These are phyloP conservation scores for Metschnikowia similis DNA, from an alignment of 805 yeast genomes.

Conservation along the genomic window DNA sequence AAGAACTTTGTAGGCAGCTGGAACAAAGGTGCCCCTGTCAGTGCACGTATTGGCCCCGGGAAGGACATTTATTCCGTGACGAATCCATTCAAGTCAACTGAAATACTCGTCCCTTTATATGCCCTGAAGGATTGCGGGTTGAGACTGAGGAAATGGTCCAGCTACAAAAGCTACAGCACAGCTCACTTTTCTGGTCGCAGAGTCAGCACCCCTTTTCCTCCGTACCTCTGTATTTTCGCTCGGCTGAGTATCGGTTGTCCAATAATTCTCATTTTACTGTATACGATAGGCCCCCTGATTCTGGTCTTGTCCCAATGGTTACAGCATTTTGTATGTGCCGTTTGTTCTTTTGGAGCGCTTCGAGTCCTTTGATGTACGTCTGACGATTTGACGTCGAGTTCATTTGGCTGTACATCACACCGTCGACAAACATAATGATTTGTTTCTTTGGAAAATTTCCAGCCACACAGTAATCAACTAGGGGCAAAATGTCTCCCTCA, in stretches of 20 bases:
- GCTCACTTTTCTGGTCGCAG: background rate
- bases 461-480: too few species aligned
- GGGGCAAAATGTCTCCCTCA: too few species aligned
- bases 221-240: background rate
- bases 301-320: background rate
- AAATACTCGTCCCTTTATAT: background rate
- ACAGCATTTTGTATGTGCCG: too few species aligned
- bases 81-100: background rate
- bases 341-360: too few species aligned
- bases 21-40: slow-evolving; percentile 13
- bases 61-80: background rate
- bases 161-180: background rate
- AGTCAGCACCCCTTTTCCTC: background rate
- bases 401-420: too few species aligned
- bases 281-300: slow-evolving; percentile 2
- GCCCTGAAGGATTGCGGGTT: background rate
- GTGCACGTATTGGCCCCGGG: background rate
- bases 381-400: too few species aligned
- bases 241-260: background rate
- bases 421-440: too few species aligned
- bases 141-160: too few species aligned
- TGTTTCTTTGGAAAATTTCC: too few species aligned
- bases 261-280: background rate
- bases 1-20: slow-evolving; percentile 17
- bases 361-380: too few species aligned